Evolutionary conservation across 345 rosid species (phyloP), one percentile per base, ranked within the genome.

Genomic region (Eucalyptus rudis): DNA sequence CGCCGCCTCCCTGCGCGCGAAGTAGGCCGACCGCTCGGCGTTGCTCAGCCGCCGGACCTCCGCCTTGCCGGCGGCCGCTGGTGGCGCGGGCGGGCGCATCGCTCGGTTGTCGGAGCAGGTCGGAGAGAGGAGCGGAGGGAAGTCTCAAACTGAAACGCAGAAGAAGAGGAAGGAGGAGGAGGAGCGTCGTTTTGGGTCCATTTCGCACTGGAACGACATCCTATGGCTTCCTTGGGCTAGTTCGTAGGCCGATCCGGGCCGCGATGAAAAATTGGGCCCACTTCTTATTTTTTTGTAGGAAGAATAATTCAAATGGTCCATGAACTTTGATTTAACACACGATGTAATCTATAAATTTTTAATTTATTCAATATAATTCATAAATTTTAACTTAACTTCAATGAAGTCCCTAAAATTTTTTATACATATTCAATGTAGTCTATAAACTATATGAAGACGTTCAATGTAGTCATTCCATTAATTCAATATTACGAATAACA

Each of bases 1-100:
- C 43, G 99, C 96, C 2, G 99, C 99, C 87, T 97, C 99, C 86
- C 99, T 96, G 92, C 99, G 91, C 2, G 98, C 97, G 86, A 90
- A 97, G 71, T 93, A 90, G 86, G 96, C 94, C 62, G 99, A 96
- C 79, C 99, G 93, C 90, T 95, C 95, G 59, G 92, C 92, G 88
- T 86, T 88, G 90, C 91, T 90, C 62, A 90, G 87, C 64, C 88
- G 47, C 89, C 79, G 86, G 20, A 14, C 44, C 13, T 47, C 80
- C 56, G 87, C 76, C 52, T 27, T 68, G 25, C 15, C 13, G 50
- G 89, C 50, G 85, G 83, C 36, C 36, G 68, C 88, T 16, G 90
- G 36, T 50, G 71, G 45, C 54, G 47, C 47, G 49, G 86, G 36
- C 51, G 83, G 51, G 33, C 79, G 83, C 87, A 86, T 86, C 87